These are phyloP conservation scores for Incumbomyces lentus DNA, from an alignment of 2,329 filamentous ascomycete genomes.

Conservation along the genomic window DNA sequence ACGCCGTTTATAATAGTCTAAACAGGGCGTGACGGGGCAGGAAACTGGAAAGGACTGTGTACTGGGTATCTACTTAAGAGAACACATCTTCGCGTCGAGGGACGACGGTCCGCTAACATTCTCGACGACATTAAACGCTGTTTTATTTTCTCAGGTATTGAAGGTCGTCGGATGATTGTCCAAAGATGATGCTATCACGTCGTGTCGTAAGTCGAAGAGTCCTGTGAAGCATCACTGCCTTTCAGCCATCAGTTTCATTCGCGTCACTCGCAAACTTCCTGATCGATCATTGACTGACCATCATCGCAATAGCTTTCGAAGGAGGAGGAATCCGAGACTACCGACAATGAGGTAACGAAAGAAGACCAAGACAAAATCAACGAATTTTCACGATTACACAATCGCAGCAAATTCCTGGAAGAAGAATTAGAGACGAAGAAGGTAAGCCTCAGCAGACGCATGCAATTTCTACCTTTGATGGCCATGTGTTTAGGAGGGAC, in stretches of 20 bases:
- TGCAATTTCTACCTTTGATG: too few species aligned
- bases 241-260: not conserved
- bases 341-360: conserved; percentile 83
- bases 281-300: not conserved
- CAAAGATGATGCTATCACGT: conserved; percentile 7
- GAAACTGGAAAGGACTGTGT: too few species aligned
- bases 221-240: not conserved
- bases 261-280: not conserved
- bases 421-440: conserved; percentile 71
- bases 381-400: conserved; percentile 86
- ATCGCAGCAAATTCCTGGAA: conserved; percentile 67
- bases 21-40: too few species aligned
- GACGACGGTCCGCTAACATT: too few species aligned
- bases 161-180: too few species aligned
- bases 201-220: conserved; percentile 3
- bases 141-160: too few species aligned
- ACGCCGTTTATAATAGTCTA: too few species aligned
- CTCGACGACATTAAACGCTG: too few species aligned
- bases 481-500: too few species aligned
- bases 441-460: conserved; percentile 39
- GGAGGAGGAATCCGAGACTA: conserved; percentile 70
- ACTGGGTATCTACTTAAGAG: too few species aligned
- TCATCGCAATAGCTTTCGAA: conserved; percentile 62
- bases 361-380: conserved; percentile 99
- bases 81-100: too few species aligned